These are phyloP conservation scores for Erodium moschatum DNA, from an alignment of 441 rosid genomes.

Conservation along the genomic window DNA sequence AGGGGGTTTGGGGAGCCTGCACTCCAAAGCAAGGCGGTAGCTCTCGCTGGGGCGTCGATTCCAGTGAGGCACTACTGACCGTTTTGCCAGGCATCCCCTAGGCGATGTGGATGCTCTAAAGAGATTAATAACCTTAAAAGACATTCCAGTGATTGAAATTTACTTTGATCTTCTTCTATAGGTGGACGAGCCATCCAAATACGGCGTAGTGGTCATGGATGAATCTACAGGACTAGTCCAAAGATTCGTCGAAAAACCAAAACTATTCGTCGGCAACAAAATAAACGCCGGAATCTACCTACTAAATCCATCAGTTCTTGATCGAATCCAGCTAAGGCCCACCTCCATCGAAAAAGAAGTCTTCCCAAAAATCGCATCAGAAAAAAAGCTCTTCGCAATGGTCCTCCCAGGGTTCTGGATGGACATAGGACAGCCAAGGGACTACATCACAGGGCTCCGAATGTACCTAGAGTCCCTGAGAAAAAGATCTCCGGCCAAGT, in stretches of 20 bases:
- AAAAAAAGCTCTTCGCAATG: constrained; percentile 68
- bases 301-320: constrained; percentile 78
- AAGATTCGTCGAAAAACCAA: constrained; percentile 84
- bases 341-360: constrained; percentile 93
- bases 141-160: too few species aligned
- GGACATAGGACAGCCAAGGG: constrained; percentile 96
- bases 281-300: constrained; percentile 91
- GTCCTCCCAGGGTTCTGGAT: constrained; percentile 96
- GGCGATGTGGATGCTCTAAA: too few species aligned
- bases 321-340: constrained; percentile 72
- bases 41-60: too few species aligned
- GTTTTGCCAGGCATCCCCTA: too few species aligned
- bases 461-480: constrained; percentile 76
- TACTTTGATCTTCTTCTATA: constrained; percentile 11
- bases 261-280: constrained; percentile 81
- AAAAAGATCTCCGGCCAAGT: constrained; percentile 46
- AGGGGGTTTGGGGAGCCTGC: too few species aligned
- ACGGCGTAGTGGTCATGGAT: constrained; percentile 90
- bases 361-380: constrained; percentile 82
- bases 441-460: constrained; percentile 81
- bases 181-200: constrained; percentile 99
- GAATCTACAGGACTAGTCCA: constrained; percentile 70
- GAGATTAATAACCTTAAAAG: too few species aligned
- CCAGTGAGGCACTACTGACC: too few species aligned
- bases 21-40: too few species aligned